Evolutionary conservation across 202 grass and related monocot genomes (phyloP).

Genomic region (Brachypodium distachyon): DNA sequence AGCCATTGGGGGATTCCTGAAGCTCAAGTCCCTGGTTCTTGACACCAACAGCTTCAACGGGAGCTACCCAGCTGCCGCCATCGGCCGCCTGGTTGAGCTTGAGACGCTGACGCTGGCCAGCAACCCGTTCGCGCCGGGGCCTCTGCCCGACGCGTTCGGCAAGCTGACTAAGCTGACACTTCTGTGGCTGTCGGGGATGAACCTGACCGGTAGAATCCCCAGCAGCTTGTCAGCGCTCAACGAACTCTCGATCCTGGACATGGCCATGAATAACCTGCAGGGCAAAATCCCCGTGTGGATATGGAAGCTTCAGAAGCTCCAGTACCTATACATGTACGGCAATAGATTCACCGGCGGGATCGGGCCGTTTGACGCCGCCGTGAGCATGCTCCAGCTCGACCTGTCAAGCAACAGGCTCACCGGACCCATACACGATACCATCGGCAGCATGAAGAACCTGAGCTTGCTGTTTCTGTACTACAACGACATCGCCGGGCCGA

Average conservation of each 20-base stretch:
- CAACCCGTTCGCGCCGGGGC: constrained; percentile 17
- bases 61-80: constrained; percentile 17
- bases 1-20: constrained; percentile 1
- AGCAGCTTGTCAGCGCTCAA: not conserved
- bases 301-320: constrained; percentile 28
- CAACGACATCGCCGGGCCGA: constrained; percentile 34
- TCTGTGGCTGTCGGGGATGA: constrained; percentile 14
- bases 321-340: not conserved
- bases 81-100: constrained; percentile 12
- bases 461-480: not conserved
- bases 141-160: constrained; percentile 11
- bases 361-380: not conserved
- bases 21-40: constrained; percentile 1
- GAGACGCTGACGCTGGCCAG: constrained; percentile 16
- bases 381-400: constrained; percentile 27
- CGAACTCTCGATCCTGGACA: not conserved
- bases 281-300: constrained; percentile 23
- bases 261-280: not conserved
- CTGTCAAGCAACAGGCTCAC: constrained; percentile 30
- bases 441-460: constrained; percentile 33
- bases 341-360: constrained; percentile 49
- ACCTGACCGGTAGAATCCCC: constrained; percentile 23
- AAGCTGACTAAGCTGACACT: constrained; percentile 6
- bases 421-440: constrained; percentile 17
- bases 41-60: constrained; percentile 44